phyloP scores from a whole-genome alignment of 169 alveolate species.

The Plasmodium gaboni region DNA sequence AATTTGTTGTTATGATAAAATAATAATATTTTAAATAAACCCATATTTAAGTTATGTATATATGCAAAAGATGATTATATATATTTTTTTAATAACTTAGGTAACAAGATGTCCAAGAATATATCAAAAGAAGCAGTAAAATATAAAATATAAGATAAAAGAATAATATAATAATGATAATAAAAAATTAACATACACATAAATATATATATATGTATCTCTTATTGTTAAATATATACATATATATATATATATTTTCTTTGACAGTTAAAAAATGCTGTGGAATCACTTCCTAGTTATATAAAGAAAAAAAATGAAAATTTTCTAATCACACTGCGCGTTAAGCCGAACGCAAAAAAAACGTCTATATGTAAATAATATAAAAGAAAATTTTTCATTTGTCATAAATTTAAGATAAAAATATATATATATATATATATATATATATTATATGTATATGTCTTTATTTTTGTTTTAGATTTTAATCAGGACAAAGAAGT shows the following conservation, averaged over 20 bases:
- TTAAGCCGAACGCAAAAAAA: constrained; percentile 61
- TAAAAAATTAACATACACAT: constrained; percentile 1
- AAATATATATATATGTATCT: neutral
- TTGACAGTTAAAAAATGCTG: constrained; percentile 30
- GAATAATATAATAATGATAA: too few relatives aligned
- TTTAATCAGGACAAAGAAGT: constrained; percentile 80
- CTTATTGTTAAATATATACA: constrained; percentile 6
- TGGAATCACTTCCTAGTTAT: constrained; percentile 53
- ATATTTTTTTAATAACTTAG: constrained; percentile 17
- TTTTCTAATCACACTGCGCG: constrained; percentile 62
- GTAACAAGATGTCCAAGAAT: constrained; percentile 58
- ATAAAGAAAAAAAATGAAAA: constrained; percentile 60
- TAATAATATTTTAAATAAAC: too few relatives aligned
- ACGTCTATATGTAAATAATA: constrained; percentile 55
- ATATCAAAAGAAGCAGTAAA: constrained; percentile 48
- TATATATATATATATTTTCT: constrained; percentile 14
- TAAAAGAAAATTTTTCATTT: too few relatives aligned
- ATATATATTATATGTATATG: neutral
- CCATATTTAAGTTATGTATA: neutral
- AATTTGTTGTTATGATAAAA: too few relatives aligned
- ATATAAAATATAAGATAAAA: too few relatives aligned
- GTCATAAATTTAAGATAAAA: too few relatives aligned
- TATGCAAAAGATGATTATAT: constrained; percentile 1
- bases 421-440: too few relatives aligned
- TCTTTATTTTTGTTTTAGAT: constrained; percentile 32